Evolutionary conservation across 805 yeast genomes (phyloP).

Genomic region (Komagataella pastoris): DNA sequence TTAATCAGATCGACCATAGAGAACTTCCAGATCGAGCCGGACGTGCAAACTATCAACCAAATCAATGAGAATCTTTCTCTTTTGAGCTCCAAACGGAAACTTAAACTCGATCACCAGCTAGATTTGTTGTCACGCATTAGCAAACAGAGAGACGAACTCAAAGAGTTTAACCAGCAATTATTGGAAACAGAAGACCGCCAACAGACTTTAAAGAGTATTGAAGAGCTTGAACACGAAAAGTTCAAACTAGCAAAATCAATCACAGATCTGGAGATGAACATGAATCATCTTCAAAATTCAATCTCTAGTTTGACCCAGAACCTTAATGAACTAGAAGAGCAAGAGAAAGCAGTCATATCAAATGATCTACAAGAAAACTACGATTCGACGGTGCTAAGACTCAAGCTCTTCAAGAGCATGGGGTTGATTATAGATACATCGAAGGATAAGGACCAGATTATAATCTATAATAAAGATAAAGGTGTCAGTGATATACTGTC

Average conservation of each 20-base stretch:
- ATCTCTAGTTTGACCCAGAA: conserved; percentile 23
- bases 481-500: conserved; percentile 36
- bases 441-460: conserved; percentile 23
- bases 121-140: conserved; percentile 9
- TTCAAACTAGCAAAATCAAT: conserved; percentile 38
- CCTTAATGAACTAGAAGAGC: conserved; percentile 12
- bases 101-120: conserved; percentile 11
- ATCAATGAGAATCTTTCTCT: conserved; percentile 23
- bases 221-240: conserved; percentile 27
- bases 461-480: conserved; percentile 34
- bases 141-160: conserved; percentile 6
- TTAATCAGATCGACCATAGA: conserved; percentile 28
- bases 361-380: conserved; percentile 21
- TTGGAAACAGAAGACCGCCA: conserved; percentile 15
- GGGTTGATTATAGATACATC: conserved; percentile 35
- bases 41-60: conserved; percentile 29
- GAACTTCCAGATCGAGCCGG: conserved; percentile 38
- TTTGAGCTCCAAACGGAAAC: conserved; percentile 16
- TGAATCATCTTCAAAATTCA: conserved; percentile 23
- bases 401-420: conserved; percentile 45
- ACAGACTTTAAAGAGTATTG: conserved; percentile 17
- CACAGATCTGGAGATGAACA: conserved; percentile 33
- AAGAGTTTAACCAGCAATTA: conserved; percentile 10
- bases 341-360: conserved; percentile 15
- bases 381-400: conserved; percentile 34